These are phyloP conservation scores for Podaxis carcinomalis DNA, from an alignment of 768 basidiomycete genomes.

Conservation along the genomic window DNA sequence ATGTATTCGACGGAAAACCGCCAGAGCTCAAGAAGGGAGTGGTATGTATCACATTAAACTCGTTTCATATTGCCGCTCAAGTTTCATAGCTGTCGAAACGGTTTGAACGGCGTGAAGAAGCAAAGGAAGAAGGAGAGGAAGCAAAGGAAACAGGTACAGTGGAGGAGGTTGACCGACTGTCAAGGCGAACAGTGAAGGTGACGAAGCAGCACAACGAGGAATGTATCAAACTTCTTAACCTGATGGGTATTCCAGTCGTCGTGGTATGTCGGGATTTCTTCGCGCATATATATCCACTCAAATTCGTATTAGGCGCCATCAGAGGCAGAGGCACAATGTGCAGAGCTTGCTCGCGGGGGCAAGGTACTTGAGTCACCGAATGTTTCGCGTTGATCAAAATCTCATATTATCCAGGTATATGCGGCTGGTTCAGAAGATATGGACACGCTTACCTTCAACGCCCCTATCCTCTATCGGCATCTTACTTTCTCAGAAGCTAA, in stretches of 20 bases:
- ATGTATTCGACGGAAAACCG: conserved; percentile 98
- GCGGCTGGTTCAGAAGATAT: conserved; percentile 99
- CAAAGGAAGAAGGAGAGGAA: conserved; percentile 92
- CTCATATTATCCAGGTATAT: conserved; percentile 59
- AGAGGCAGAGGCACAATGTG: conserved; percentile 98
- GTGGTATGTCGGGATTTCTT: conserved; percentile 48
- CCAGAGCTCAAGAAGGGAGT: conserved; percentile 97
- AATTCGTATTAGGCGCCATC: conserved; percentile 74
- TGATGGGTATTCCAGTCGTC: conserved; percentile 98
- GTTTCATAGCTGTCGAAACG: conserved; percentile 83
- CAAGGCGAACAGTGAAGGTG: conserved; percentile 89
- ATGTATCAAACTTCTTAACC: conserved; percentile 75
- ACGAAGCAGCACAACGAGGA: conserved; percentile 97
- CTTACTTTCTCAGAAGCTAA: conserved; percentile 98
- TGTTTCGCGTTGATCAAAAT: background rate
- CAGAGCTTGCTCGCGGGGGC: conserved; percentile 94
- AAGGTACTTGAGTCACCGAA: conserved; percentile 45
- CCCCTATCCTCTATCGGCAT: conserved; percentile 91
- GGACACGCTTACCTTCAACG: conserved; percentile 95
- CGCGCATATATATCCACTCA: background rate
- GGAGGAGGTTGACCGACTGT: conserved; percentile 89
- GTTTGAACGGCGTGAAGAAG: conserved; percentile 86
- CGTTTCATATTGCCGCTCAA: background rate
- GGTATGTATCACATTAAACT: conserved; percentile 46
- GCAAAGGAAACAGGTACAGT: conserved; percentile 94